phyloP scores from a whole-genome alignment of 2,329 filamentous ascomycete species.

The Bimuria novae-zelandiae region DNA sequence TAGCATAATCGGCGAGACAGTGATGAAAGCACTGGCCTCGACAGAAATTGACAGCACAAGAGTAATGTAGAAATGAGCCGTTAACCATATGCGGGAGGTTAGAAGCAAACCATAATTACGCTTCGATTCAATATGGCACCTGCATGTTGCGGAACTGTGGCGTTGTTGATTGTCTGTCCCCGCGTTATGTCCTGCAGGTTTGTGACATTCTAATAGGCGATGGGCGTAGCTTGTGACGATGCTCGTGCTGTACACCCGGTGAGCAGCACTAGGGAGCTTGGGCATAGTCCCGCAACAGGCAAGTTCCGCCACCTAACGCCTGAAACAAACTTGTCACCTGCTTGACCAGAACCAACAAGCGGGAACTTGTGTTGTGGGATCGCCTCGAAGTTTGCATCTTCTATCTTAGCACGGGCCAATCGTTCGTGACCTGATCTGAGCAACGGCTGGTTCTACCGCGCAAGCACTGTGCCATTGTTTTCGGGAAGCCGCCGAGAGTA shows the following conservation, averaged over 20 bases:
- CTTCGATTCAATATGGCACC: slow-evolving; percentile 34
- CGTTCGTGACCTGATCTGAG: slow-evolving; percentile 37
- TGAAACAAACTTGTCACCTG: slow-evolving; percentile 30
- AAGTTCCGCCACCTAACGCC: slow-evolving; percentile 20
- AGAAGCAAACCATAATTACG: slow-evolving; percentile 22
- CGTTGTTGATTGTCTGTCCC: slow-evolving; percentile 33
- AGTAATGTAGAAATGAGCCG: slow-evolving; percentile 3
- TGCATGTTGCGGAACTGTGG: slow-evolving; percentile 42
- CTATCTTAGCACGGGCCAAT: slow-evolving; percentile 39
- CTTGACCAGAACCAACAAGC: slow-evolving; percentile 25
- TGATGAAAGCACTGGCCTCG: slow-evolving; percentile 26
- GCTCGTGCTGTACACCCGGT: slow-evolving; percentile 34
- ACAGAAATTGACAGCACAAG: slow-evolving; percentile 9
- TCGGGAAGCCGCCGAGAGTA: slow-evolving; percentile 27
- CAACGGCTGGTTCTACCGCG: slow-evolving; percentile 31
- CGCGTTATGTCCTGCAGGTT: slow-evolving; percentile 24
- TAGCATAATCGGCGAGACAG: slow-evolving; percentile 12
- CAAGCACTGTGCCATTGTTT: slow-evolving; percentile 29
- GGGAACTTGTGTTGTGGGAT: slow-evolving; percentile 17
- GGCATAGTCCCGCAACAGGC: slow-evolving; percentile 22
- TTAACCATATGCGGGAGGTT: slow-evolving; percentile 9
- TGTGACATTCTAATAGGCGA: slow-evolving; percentile 26
- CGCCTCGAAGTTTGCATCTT: slow-evolving; percentile 30
- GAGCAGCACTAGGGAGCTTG: slow-evolving; percentile 19
- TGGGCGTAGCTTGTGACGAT: slow-evolving; percentile 31